Conservation (phyloP, 352 stramenopile genomes). For the Phytophthora lateralis region DNA sequence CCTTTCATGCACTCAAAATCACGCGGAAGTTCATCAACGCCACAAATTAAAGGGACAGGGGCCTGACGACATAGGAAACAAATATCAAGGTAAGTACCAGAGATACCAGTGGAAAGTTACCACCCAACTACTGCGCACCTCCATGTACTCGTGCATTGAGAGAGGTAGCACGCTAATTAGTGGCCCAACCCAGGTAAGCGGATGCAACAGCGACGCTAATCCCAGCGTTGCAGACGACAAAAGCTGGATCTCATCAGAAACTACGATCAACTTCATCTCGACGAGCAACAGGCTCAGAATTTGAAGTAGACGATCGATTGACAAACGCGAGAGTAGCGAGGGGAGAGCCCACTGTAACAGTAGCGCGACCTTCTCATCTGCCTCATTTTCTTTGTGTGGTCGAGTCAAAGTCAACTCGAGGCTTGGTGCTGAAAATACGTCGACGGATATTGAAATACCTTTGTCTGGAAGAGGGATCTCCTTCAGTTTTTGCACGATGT, state of each 20-base stretch:
- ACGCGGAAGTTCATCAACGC: conserved; percentile 45
- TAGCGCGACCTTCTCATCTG: conserved; percentile 44
- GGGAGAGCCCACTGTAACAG: conserved; percentile 58
- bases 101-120: background rate
- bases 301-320: conserved; percentile 49
- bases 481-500: conserved; percentile 36
- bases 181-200: conserved; percentile 54
- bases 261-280: conserved; percentile 62
- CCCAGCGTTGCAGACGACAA: conserved; percentile 50
- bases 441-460: conserved; percentile 15
- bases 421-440: conserved; percentile 27
- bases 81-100: conserved; percentile 1
- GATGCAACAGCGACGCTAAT: conserved; percentile 48
- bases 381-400: conserved; percentile 36
- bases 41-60: conserved; percentile 57
- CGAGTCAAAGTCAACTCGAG: conserved; percentile 33
- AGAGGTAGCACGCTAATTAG: conserved; percentile 55
- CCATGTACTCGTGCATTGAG: conserved; percentile 61
- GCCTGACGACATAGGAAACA: conserved; percentile 33
- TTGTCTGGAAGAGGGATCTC: conserved; percentile 22
- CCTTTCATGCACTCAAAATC: conserved; percentile 46
- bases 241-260: conserved; percentile 49
- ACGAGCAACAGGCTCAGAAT: conserved; percentile 48
- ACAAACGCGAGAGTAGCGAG: conserved; percentile 36
- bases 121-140: conserved; percentile 30